phyloP scores from a whole-genome alignment of 73 alveolate genomes.

The Stentor coeruleus region DNA sequence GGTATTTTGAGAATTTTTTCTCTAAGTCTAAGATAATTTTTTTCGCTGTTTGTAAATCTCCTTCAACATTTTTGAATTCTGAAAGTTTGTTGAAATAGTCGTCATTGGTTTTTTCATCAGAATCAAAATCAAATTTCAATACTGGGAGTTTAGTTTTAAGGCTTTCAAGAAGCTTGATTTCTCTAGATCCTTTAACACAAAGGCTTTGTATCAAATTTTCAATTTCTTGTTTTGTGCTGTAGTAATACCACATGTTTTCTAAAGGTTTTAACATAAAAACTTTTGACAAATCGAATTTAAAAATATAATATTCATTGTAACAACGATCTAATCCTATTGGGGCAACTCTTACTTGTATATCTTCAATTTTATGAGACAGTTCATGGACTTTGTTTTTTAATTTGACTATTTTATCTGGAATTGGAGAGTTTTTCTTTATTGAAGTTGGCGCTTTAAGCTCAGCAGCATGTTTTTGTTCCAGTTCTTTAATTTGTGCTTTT shows the following conservation, averaged over 20 bases:
- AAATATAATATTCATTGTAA: background rate
- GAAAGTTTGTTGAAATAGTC: background rate
- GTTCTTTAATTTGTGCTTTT: background rate
- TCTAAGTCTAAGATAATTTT: background rate
- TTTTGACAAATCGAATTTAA: background rate
- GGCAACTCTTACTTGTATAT: background rate
- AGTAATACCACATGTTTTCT: too few relatives aligned
- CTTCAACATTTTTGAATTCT: background rate
- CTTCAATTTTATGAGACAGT: background rate
- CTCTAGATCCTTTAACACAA: background rate
- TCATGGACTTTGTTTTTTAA: background rate
- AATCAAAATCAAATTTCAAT: background rate
- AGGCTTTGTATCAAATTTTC: background rate
- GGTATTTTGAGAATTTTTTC: background rate
- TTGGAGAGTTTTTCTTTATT: too few relatives aligned
- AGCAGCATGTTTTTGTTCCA: background rate
- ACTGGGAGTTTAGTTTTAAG: background rate
- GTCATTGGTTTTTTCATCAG: background rate
- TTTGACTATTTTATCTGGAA: background rate
- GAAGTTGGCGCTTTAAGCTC: background rate
- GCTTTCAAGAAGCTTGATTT: background rate
- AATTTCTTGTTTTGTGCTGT: too few relatives aligned
- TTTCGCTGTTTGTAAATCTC: background rate
- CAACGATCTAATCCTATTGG: background rate
- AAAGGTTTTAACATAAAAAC: too few relatives aligned